Evolutionary conservation across 345 rosid species (phyloP).

Genomic region (Arabis alpina): DNA sequence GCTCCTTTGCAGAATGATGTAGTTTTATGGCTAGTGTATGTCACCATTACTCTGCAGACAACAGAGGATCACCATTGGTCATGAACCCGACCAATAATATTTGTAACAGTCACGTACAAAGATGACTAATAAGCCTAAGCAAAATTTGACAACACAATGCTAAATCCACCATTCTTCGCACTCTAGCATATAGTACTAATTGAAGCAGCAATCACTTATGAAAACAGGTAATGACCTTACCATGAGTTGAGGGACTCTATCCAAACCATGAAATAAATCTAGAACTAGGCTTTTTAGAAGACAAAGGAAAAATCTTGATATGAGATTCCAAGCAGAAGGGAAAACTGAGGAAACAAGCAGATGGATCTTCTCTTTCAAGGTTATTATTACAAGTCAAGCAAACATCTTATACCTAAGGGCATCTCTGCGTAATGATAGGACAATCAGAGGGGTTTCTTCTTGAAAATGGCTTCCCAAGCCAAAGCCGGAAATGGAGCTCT

Average conservation of each 20-base stretch:
- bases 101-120: slow-evolving; percentile 5
- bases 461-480: slow-evolving; percentile 77
- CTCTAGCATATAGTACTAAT: neutral
- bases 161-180: neutral
- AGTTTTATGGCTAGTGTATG: slow-evolving; percentile 12
- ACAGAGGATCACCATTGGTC: slow-evolving; percentile 12
- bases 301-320: neutral
- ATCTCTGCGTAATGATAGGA: slow-evolving; percentile 11
- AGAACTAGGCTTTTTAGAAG: neutral
- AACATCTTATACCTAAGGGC: slow-evolving; percentile 16
- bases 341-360: slow-evolving; percentile 14
- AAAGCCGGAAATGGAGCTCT: slow-evolving; percentile 62
- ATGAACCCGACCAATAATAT: neutral
- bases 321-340: slow-evolving; percentile 15
- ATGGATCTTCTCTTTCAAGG: slow-evolving; percentile 6
- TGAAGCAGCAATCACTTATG: slow-evolving; percentile 1
- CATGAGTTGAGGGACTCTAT: neutral
- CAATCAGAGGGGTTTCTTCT: slow-evolving; percentile 53
- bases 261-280: neutral
- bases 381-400: slow-evolving; percentile 27
- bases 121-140: neutral
- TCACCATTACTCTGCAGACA: neutral
- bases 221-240: neutral
- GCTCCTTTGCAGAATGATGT: neutral
- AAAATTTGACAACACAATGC: slow-evolving; percentile 11